phyloP scores from a whole-genome alignment of 1,139 yeast genomes.

The Torulaspora globosa region DNA sequence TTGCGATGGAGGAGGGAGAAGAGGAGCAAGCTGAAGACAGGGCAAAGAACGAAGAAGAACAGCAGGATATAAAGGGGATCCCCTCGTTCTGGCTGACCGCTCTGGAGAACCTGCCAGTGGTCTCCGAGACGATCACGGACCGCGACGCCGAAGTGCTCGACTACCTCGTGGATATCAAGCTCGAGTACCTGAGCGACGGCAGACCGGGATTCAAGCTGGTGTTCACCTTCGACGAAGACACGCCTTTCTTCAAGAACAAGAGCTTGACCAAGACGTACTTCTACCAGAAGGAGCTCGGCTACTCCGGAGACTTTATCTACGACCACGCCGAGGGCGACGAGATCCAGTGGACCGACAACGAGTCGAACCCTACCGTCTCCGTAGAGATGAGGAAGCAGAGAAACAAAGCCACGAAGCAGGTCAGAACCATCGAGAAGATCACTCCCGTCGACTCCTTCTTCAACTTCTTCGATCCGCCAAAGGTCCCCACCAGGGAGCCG shows the following conservation, averaged over 20 bases:
- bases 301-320: slow-evolving; percentile 92
- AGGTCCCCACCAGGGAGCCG: slow-evolving; percentile 55
- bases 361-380: slow-evolving; percentile 74
- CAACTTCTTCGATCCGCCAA: slow-evolving; percentile 93
- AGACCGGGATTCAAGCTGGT: slow-evolving; percentile 87
- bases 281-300: slow-evolving; percentile 91
- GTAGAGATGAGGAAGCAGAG: slow-evolving; percentile 97
- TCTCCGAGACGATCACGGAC: slow-evolving; percentile 82
- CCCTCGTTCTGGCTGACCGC: slow-evolving; percentile 98
- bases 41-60: slow-evolving; percentile 46
- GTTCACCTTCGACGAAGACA: slow-evolving; percentile 67
- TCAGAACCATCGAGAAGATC: slow-evolving; percentile 91
- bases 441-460: slow-evolving; percentile 92
- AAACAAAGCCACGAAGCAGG: slow-evolving; percentile 94
- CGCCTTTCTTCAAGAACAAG: slow-evolving; percentile 73
- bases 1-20: slow-evolving; percentile 47
- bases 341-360: slow-evolving; percentile 80
- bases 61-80: slow-evolving; percentile 60
- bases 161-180: slow-evolving; percentile 62
- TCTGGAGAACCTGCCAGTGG: slow-evolving; percentile 75
- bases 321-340: slow-evolving; percentile 93
- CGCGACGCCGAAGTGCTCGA: slow-evolving; percentile 84
- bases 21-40: slow-evolving; percentile 46
- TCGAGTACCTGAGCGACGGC: slow-evolving; percentile 65
- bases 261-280: slow-evolving; percentile 78